Evolutionary conservation across 768 basidiomycete species (phyloP).

Genomic region (Naganishia friedmannii): DNA sequence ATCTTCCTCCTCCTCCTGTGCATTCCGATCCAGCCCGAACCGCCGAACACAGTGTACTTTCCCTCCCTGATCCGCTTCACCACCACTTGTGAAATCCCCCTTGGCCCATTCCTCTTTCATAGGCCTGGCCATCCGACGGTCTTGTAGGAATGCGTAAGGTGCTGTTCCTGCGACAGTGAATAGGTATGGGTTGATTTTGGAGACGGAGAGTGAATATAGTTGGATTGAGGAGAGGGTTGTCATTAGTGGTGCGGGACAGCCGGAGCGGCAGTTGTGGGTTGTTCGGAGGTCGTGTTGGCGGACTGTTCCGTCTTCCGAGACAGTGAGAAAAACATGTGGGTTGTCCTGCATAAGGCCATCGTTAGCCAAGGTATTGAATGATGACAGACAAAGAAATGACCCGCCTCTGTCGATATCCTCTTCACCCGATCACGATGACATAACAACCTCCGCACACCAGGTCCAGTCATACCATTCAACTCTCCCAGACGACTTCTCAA

Average conservation of each 20-base stretch:
- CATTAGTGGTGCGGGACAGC: constrained; percentile 72
- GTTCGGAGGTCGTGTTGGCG: constrained; percentile 80
- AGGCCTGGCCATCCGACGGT: constrained; percentile 69
- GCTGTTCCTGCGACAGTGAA: constrained; percentile 81
- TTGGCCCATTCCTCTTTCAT: constrained; percentile 63
- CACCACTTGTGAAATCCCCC: constrained; percentile 51
- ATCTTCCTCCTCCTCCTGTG: constrained; percentile 43
- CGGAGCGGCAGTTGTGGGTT: constrained; percentile 62
- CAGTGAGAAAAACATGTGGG: constrained; percentile 42
- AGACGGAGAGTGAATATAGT: constrained; percentile 70
- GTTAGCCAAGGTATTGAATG: neutral
- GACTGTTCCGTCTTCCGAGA: constrained; percentile 72
- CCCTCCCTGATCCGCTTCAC: constrained; percentile 57
- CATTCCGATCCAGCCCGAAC: constrained; percentile 60
- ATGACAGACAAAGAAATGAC: constrained; percentile 54
- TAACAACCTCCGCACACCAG: constrained; percentile 60
- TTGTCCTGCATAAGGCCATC: constrained; percentile 30
- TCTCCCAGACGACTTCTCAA: constrained; percentile 36
- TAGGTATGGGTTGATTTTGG: constrained; percentile 74
- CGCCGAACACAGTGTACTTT: constrained; percentile 76
- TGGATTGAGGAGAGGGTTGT: constrained; percentile 59
- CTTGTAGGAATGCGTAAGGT: constrained; percentile 72
- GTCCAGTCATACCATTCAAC: constrained; percentile 56
- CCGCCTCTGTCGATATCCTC: constrained; percentile 75
- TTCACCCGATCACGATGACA: constrained; percentile 74